Evolutionary conservation across 306 rosid genomes (phyloP), one percentile per base, ranked within the genome.

Genomic region (Nissolia schottii): DNA sequence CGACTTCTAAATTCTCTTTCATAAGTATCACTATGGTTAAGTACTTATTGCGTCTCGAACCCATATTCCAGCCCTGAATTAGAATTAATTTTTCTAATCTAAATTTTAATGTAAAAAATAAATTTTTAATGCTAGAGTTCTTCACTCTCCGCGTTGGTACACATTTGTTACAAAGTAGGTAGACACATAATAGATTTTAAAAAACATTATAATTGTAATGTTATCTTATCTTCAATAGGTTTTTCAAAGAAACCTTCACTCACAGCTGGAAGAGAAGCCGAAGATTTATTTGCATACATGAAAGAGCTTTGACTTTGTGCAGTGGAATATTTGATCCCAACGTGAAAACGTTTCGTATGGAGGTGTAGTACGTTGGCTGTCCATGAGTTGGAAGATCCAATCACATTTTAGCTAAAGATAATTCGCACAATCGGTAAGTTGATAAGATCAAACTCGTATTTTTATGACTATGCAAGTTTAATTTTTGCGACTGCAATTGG

Each of bases 331-430:
- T 48, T 73, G 51, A 73, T 27, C 19, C 53, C 57, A 34, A 49
- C 23, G 40, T 49, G 51, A 34, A 22, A 46, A 9, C 25, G 7
- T 74, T 63, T 45, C 72, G 72, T 64, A 37, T 61, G 71, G 5
- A 31, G 11, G 34, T 61, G 59, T 37, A 38, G 50, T 50, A 60
- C 8, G 23, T 61, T 70, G n/a, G 82, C 77, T 77, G 77, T 77
- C 77, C 51, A n/a, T 77, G 81, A 40, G 72, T 70, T 62, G 77
- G 77, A 62, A n/a, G 4, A 57, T 55, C n/a, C n/a, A n/a, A n/a
- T n/a, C n/a, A n/a, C n/a, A n/a, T n/a, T n/a, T n/a, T n/a, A n/a
- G n/a, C n/a, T n/a, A n/a, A n/a, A n/a, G n/a, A n/a, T n/a, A n/a
- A n/a, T n/a, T n/a, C n/a, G n/a, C n/a, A n/a, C n/a, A n/a, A n/a